A percentile compares a stretch with the other conserved stretches of the same genome.
Evolutionary conservation across 176 grass and related monocot genomes (phyloP).

Genomic region (Aegilops bicornis): DNA sequence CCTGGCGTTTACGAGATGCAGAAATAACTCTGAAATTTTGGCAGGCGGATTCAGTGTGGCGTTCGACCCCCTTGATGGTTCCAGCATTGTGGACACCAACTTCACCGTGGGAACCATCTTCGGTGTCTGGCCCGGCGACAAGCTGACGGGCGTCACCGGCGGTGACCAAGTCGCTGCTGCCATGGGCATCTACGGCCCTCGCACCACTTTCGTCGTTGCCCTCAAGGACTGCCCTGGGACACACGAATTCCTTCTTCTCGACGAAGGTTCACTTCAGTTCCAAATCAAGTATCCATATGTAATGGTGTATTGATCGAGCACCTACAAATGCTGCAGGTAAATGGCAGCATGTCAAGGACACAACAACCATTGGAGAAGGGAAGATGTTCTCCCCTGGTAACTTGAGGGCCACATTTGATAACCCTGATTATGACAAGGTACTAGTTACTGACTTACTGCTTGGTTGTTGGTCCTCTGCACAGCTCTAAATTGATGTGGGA

Average conservation of each 20-base stretch:
- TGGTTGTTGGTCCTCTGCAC: background rate
- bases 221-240: conserved; percentile 93
- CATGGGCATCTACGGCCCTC: conserved; percentile 98
- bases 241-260: conserved; percentile 94
- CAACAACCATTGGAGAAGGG: conserved; percentile 79
- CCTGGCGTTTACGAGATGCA: background rate
- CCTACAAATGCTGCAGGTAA: conserved; percentile 53
- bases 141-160: conserved; percentile 83
- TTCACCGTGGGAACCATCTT: conserved; percentile 99
- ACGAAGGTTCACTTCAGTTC: conserved; percentile 48
- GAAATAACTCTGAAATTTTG: background rate
- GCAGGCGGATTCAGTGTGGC: conserved; percentile 94
- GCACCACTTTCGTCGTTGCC: conserved; percentile 81
- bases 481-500: background rate
- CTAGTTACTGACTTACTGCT: too few species aligned
- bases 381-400: conserved; percentile 99
- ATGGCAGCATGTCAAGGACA: conserved; percentile 99
- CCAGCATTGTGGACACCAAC: conserved; percentile 97
- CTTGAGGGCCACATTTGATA: conserved; percentile 86
- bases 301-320: background rate
- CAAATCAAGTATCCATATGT: background rate
- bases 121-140: conserved; percentile 94
- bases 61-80: conserved; percentile 93
- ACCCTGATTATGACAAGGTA: conserved; percentile 77
- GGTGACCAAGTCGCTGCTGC: conserved; percentile 78